Evolutionary conservation across 164 flowering plant genomes (phyloP), one percentile per base, ranked within the genome.

Genomic region (Echeveria elegans): DNA sequence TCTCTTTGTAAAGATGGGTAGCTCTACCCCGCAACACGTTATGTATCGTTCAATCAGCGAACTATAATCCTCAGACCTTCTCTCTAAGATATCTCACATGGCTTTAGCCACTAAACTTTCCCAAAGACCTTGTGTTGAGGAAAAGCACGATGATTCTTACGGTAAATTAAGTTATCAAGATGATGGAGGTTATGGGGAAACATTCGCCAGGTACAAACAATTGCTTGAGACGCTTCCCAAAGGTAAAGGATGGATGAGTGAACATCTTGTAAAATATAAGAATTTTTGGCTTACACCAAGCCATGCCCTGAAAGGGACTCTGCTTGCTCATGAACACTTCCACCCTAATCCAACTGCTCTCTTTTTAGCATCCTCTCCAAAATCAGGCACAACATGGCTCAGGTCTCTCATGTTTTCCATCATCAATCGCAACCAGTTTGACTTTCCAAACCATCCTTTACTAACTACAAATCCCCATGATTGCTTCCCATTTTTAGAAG

Each of bases 331-430:
- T 19, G 11, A 64, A 2, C 69, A 47, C 73, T 66, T 67, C 63
- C 16, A 36, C 19, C 60, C 70, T 5, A 60, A 14, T 37, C 62
- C 69, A 15, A 5, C 29, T 19, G 66, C 60, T 29, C 29, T 36
- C 37, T 30, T 71, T 41, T 24, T 66, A 23, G 38, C 40, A 32
- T 65, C 67, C 30, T 26, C 8, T 36, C 70, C 73, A 0, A 66
- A 71, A 50, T 47, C 41, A 11, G 73, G 73, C 66, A 71, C 73
- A 10, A 71, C 73, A 1, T 71, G 70, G 73, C 48, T 71, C 32
- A 66, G 37, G 50, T 47, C 73, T 21, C 62, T 71, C 30, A 19
- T 37, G 28, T 67, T 71, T 48, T n/a, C 73, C 32, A 45, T 71
- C 21, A 18, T 43, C 16, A 45, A 48, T 32, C 66, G 73, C 34